Base-by-base conservation (phyloP, 257 asterid genomes). In the Petunia secreta region DNA sequence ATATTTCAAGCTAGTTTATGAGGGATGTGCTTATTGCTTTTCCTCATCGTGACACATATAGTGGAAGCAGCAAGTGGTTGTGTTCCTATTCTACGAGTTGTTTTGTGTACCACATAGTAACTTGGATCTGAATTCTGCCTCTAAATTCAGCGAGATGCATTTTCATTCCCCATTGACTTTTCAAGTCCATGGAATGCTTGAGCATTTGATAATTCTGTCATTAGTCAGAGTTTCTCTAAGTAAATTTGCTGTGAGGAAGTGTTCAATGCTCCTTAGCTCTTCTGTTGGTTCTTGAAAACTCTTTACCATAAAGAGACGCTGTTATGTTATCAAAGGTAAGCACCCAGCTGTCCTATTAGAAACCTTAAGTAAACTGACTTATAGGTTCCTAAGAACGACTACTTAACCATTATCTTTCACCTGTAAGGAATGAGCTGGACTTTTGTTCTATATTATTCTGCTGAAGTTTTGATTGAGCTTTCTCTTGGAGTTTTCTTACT, bases 41-140 rank as follows among this genome's bases (percentile, higher is more conserved):
- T 2, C 41, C 34, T 13, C 46, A 5, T 71, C 34, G 34, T 34
- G 34, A 43, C 11, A 34, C 54, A 41, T n/a, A 43, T 41, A 14
- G 41, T 67, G 38, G 54, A 63, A 63, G 62, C 62, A 50, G 13
- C 8, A 50, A 48, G 25, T 25, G 25, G 25, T 25, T 25, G 25
- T 25, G 25, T 5, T 53, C 2, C n/a, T 48, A 46, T 15, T 48
- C n/a, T 48, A 71, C 13, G 62, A 14, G 5, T 36, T 63, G 43
- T 5, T 71, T 54, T 71, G 2, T 46, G 9, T 48, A 8, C 50
- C 15, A 15, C 15, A 2, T 73, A 25, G 68, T 50, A 50, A 50
- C 62, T 73, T 73, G 62, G 77, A 50, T 73, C 62, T 73, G 77
- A 46, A 48, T 50, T 50, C 59, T 50, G 62, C 77, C 48, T 34